A percentile compares a stretch with the other conserved stretches of the same genome.
phyloP scores from a whole-genome alignment of 2,329 filamentous ascomycete genomes.

The Pseudocercospora fuligena region DNA sequence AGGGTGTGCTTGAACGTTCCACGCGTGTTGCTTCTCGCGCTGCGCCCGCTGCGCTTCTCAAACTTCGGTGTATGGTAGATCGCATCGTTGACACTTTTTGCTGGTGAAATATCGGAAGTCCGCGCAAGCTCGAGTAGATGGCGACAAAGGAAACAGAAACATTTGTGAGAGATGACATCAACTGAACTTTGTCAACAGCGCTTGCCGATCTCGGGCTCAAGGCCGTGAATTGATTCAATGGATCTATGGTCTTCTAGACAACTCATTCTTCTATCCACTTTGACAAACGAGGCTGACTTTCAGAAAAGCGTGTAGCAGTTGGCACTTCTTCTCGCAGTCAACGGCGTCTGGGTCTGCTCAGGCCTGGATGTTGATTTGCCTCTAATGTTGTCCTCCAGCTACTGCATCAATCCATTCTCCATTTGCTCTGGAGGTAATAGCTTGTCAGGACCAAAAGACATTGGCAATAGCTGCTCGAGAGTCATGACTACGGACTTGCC shows the following conservation, averaged over 20 bases:
- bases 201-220: not conserved
- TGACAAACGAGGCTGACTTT: not conserved
- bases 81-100: not conserved
- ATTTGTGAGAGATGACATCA: not conserved
- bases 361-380: not conserved
- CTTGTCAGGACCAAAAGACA: conserved; percentile 60
- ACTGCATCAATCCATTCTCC: conserved; percentile 18
- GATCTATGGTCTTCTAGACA: too few relatives aligned
- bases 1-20: conserved; percentile 14
- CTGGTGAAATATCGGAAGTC: not conserved
- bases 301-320: not conserved
- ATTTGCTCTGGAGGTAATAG: conserved; percentile 42
- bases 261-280: not conserved
- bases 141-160: conserved; percentile 2
- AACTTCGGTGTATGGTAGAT: not conserved
- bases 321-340: not conserved
- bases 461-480: conserved; percentile 64
- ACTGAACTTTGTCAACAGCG: not conserved
- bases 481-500: conserved; percentile 72
- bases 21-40: not conserved
- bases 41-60: not conserved
- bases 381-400: not conserved
- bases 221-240: too few relatives aligned
- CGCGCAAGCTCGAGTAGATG: not conserved
- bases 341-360: not conserved